Evolutionary conservation across 768 basidiomycete species (phyloP).

Genomic region (Trametes maxima): DNA sequence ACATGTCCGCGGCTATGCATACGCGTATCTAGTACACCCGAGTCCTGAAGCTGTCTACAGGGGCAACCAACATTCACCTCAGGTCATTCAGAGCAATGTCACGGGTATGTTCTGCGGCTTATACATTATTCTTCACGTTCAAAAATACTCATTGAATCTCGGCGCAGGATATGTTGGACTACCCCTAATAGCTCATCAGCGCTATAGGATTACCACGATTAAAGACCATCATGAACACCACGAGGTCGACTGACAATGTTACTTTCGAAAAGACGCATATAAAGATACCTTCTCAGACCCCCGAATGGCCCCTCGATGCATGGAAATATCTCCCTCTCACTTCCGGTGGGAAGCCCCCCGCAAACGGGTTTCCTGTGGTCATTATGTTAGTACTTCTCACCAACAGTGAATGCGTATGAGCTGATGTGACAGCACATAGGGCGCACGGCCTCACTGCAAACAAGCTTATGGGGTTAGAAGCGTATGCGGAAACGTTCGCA

Average conservation of each 20-base stretch:
- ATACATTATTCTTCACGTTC: too few relatives aligned
- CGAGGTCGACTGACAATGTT: not conserved
- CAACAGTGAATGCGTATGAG: not conserved
- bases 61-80: too few relatives aligned
- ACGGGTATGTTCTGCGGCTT: too few relatives aligned
- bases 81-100: too few relatives aligned
- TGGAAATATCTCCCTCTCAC: constrained; percentile 37
- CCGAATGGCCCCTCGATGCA: constrained; percentile 38
- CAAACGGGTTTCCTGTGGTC: constrained; percentile 30
- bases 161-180: too few relatives aligned
- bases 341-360: not conserved
- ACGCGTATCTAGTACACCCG: too few relatives aligned
- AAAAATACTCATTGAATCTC: too few relatives aligned
- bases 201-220: too few relatives aligned
- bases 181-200: too few relatives aligned
- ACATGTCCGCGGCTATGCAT: too few relatives aligned
- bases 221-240: not conserved
- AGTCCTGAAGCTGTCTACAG: not conserved
- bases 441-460: constrained; percentile 38
- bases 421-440: constrained; percentile 25
- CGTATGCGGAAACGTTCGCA: constrained; percentile 37
- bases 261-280: constrained; percentile 20
- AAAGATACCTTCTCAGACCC: constrained; percentile 36
- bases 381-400: constrained; percentile 30
- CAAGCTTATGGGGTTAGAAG: constrained; percentile 36